Conservation (phyloP, 257 asterid species). For the Linderniella brevidens region DNA sequence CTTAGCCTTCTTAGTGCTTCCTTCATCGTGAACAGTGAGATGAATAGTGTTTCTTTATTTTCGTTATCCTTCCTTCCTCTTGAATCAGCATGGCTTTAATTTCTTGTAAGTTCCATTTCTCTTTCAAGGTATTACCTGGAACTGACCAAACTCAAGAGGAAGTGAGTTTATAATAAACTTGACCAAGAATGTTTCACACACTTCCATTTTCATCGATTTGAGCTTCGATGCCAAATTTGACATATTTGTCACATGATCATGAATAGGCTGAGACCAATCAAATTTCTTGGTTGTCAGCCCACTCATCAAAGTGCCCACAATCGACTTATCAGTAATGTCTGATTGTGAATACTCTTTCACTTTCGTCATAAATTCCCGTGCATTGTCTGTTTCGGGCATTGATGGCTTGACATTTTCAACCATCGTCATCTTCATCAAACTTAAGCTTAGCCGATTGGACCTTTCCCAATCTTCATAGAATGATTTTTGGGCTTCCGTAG, state of each 20-base stretch:
- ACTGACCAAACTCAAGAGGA: constrained; percentile 2
- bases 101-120: not conserved
- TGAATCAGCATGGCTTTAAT: not conserved
- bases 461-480: not conserved
- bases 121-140: constrained; percentile 1
- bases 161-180: not conserved
- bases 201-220: not conserved
- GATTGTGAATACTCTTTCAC: not conserved
- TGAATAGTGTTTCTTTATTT: not conserved
- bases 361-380: not conserved
- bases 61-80: constrained; percentile 1
- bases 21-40: not conserved
- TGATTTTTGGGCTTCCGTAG: not conserved
- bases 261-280: not conserved
- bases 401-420: constrained; percentile 1
- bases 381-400: not conserved
- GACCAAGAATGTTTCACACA: not conserved
- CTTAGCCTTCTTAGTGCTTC: not conserved
- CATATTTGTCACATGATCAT: not conserved
- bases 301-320: too few species aligned
- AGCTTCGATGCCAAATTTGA: not conserved
- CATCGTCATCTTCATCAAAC: not conserved
- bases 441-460: not conserved
- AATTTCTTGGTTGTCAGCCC: constrained; percentile 1
- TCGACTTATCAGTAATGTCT: not conserved